Percentiles rank a stretch among this genome's conserved stretches.
phyloP scores from a whole-genome alignment of 208 protist species.

The Perkinsela sp. region DNA sequence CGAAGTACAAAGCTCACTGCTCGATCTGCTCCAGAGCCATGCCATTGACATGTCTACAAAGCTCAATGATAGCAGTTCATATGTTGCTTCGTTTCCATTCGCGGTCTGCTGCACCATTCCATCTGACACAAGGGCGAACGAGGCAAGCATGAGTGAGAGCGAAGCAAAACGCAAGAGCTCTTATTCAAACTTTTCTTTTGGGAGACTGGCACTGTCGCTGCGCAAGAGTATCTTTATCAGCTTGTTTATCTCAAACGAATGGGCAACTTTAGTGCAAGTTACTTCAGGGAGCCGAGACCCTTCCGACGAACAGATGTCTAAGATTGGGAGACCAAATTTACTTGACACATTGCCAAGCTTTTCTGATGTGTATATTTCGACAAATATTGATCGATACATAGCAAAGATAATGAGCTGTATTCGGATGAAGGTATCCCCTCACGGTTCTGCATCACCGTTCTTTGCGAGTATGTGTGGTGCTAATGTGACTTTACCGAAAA shows the following conservation, averaged over 20 bases:
- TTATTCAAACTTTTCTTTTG: neutral
- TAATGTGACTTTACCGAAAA: neutral
- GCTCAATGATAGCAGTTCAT: neutral
- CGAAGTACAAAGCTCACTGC: neutral
- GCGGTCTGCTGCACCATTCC: neutral
- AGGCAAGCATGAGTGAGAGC: neutral
- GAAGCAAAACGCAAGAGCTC: neutral
- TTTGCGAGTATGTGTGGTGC: neutral
- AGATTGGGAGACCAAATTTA: neutral
- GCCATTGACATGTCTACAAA: neutral
- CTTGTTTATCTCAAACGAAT: neutral
- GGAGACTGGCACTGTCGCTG: neutral
- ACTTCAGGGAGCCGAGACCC: neutral
- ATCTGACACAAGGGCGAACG: neutral
- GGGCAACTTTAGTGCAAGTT: neutral
- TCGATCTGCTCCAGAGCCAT: neutral
- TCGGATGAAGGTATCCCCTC: neutral
- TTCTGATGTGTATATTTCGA: neutral
- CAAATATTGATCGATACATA: neutral
- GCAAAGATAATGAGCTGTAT: neutral
- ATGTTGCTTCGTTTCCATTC: neutral
- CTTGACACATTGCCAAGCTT: neutral
- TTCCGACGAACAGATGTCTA: neutral
- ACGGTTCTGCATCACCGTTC: neutral
- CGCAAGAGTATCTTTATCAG: neutral